Conservation (phyloP, 1,139 yeast species). For the Oligophagozyma castellii region DNA sequence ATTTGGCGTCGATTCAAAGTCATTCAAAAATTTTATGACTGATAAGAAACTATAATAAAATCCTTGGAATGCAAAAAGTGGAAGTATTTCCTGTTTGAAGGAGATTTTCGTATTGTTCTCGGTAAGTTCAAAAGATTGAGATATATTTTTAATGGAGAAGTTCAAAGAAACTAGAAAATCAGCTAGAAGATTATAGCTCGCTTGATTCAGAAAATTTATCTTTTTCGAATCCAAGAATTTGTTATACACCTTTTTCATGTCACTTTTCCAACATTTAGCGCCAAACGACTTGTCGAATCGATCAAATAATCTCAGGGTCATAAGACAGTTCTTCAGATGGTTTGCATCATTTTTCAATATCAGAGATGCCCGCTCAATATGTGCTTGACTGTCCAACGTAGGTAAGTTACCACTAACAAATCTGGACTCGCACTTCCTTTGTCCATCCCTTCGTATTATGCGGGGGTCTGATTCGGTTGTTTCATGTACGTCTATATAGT, state of each 20-base stretch:
- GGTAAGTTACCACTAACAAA: constrained; percentile 3
- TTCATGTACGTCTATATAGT: not conserved
- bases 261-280: constrained; percentile 14
- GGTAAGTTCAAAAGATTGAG: constrained; percentile 10
- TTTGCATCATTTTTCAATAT: constrained; percentile 14
- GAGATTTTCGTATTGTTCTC: constrained; percentile 4
- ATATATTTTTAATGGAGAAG: constrained; percentile 21
- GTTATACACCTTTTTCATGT: constrained; percentile 11
- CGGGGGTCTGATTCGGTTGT: not conserved
- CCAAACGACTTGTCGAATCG: constrained; percentile 14
- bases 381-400: constrained; percentile 2
- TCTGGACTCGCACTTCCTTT: not conserved
- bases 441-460: too few relatives aligned
- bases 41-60: constrained; percentile 26
- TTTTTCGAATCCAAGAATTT: constrained; percentile 13
- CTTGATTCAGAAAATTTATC: constrained; percentile 15
- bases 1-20: constrained; percentile 26
- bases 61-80: constrained; percentile 24
- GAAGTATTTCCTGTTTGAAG: constrained; percentile 13
- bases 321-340: constrained; percentile 17
- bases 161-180: constrained; percentile 22
- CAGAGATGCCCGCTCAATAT: not conserved
- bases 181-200: constrained; percentile 17
- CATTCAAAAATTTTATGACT: constrained; percentile 25
- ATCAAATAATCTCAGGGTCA: constrained; percentile 18